These are phyloP conservation scores for Flaveria ramosissima DNA, from an alignment of 129 eudicot species.

Conservation along the genomic window DNA sequence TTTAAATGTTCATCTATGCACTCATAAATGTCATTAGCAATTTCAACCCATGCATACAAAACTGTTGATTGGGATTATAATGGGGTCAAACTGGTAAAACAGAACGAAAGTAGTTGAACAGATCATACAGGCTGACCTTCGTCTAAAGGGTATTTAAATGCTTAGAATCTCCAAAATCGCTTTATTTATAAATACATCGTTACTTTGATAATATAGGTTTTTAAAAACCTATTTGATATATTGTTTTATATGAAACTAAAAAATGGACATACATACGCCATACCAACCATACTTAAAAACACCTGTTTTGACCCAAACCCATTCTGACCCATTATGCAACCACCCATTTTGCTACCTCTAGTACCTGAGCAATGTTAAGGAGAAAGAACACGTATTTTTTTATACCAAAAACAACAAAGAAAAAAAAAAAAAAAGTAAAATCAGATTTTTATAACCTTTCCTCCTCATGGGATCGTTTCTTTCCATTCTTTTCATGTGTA, in stretches of 20 bases:
- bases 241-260: background rate
- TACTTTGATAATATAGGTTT: background rate
- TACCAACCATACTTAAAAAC: background rate
- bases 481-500: slow-evolving; percentile 69
- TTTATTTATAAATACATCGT: background rate
- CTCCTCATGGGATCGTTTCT: slow-evolving; percentile 64
- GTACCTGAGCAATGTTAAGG: background rate
- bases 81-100: background rate
- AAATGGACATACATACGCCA: background rate
- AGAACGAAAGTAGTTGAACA: background rate
- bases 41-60: background rate
- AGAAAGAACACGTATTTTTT: background rate
- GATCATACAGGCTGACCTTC: background rate
- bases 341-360: background rate
- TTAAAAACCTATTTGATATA: background rate
- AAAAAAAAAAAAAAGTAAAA: background rate
- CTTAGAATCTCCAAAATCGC: background rate
- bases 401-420: background rate
- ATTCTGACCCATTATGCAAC: background rate
- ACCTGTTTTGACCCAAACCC: background rate
- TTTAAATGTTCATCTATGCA: background rate
- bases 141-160: background rate
- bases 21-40: background rate
- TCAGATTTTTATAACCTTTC: slow-evolving; percentile 54
- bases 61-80: background rate